Conservation (phyloP, 768 basidiomycete species). For the Mycena galericulata region DNA sequence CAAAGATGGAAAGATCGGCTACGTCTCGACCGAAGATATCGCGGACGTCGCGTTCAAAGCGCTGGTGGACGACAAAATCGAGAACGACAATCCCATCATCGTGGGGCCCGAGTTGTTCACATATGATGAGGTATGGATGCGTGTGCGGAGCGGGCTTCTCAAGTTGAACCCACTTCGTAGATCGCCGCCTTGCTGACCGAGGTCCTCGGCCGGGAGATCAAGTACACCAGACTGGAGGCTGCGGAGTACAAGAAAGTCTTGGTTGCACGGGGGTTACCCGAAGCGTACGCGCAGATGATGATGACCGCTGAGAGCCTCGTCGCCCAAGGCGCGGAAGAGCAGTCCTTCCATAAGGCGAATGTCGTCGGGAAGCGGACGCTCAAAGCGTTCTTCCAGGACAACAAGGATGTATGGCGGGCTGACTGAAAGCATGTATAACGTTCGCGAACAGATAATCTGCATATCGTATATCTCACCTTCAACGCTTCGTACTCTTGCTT, state of each 20-base stretch:
- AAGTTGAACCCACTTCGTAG: slow-evolving; percentile 26
- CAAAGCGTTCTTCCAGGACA: slow-evolving; percentile 40
- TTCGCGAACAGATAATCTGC: neutral
- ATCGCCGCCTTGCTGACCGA: slow-evolving; percentile 42
- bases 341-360: slow-evolving; percentile 34
- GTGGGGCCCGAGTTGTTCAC: slow-evolving; percentile 47
- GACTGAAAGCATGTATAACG: slow-evolving; percentile 9
- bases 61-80: slow-evolving; percentile 39
- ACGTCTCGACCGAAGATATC: slow-evolving; percentile 49
- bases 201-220: slow-evolving; percentile 45
- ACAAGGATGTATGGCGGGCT: slow-evolving; percentile 26
- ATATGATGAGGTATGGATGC: slow-evolving; percentile 47
- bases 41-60: slow-evolving; percentile 47
- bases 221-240: slow-evolving; percentile 39
- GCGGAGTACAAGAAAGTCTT: slow-evolving; percentile 35
- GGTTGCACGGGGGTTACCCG: slow-evolving; percentile 31
- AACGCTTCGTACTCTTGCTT: slow-evolving; percentile 67
- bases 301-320: slow-evolving; percentile 34
- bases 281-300: slow-evolving; percentile 37
- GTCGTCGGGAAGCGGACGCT: slow-evolving; percentile 42
- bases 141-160: neutral
- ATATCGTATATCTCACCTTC: slow-evolving; percentile 39
- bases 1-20: slow-evolving; percentile 43
- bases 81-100: slow-evolving; percentile 43
- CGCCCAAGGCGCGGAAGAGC: slow-evolving; percentile 41